Conservation (phyloP, 1,139 yeast species). For the Torulaspora globosa region DNA sequence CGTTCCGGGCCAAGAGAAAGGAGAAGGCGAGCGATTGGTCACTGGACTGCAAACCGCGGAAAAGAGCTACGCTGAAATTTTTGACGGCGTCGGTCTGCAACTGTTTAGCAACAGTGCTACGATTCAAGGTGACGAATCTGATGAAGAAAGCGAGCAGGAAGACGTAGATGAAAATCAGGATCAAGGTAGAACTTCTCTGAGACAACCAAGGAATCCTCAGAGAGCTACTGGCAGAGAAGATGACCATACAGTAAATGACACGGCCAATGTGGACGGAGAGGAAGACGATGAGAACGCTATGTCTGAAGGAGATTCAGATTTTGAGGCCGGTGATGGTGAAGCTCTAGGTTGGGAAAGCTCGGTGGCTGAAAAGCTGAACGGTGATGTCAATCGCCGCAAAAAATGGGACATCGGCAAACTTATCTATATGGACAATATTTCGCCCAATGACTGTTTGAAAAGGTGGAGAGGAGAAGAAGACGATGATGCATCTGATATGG, state of each 20-base stretch:
- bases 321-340: slow-evolving; percentile 43
- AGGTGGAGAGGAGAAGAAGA: slow-evolving; percentile 66
- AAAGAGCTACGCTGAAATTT: slow-evolving; percentile 58
- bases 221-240: slow-evolving; percentile 53
- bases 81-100: slow-evolving; percentile 68
- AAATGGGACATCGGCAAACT: slow-evolving; percentile 79
- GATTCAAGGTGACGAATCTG: slow-evolving; percentile 42
- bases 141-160: slow-evolving; percentile 40
- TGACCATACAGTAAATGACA: slow-evolving; percentile 40
- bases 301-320: slow-evolving; percentile 42
- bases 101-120: slow-evolving; percentile 60
- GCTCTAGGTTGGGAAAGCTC: slow-evolving; percentile 46
- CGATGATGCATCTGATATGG: slow-evolving; percentile 44
- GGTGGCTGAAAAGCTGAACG: slow-evolving; percentile 48
- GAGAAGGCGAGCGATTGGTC: slow-evolving; percentile 78
- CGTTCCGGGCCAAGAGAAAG: slow-evolving; percentile 65
- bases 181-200: slow-evolving; percentile 56
- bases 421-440: slow-evolving; percentile 69
- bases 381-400: slow-evolving; percentile 39
- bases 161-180: slow-evolving; percentile 42
- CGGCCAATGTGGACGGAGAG: slow-evolving; percentile 41
- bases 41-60: slow-evolving; percentile 72
- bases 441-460: slow-evolving; percentile 67
- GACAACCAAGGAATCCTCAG: slow-evolving; percentile 59
- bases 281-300: neutral